Base-by-base conservation (phyloP, 345 rosid species). In the Abelmoschus esculentus region DNA sequence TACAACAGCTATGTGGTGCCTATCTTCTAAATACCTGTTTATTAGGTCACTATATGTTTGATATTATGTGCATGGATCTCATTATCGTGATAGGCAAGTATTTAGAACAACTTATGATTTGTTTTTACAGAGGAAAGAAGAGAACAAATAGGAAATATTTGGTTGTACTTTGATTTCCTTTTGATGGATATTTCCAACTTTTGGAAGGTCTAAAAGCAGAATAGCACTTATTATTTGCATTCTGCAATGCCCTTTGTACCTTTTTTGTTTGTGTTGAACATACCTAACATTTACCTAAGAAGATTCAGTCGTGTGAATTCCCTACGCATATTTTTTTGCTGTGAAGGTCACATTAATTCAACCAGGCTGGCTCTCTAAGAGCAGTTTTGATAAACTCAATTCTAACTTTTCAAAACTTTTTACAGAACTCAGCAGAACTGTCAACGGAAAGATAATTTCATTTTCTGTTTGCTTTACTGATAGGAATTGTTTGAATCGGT, bases 1-100 rank as follows among this genome's bases (percentile, higher is more conserved):
- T 42, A 66, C 80, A 18, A 72, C 77, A 53, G 60, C 80, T n/a
- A 77, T 46, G 86, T 52, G 40, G 22, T 70, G 38, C 69, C 32
- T 65, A 46, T 73, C 70, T 67, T 62, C 54, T 34, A 42, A 72
- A 19, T 72, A 36, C 34, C 3, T 44, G 3, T 19, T 29, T 31
- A 5, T 67, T 12, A 49, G 36, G 47, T 66, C 7, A 42, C 52
- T 71, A 50, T 31, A 17, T 52, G 50, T n/a, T 12, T 34, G 29
- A 18, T 12, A 61, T 29, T 34, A 53, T 50, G 26, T 53, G 50
- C 47, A 29, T 64, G 69, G 56, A 42, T 19, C 29, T 54, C 40
- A 40, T 55, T 22, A 1, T n/a, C 32, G 1, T 44, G 36, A 66
- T 49, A n/a, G 26, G 32, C 22, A 49, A 28, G 70, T 4, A 13